Percentiles rank a stretch among this genome's conserved stretches.
Evolutionary conservation across 2,329 filamentous ascomycete genomes (phyloP).

Genomic region (Blastomyces silverae): DNA sequence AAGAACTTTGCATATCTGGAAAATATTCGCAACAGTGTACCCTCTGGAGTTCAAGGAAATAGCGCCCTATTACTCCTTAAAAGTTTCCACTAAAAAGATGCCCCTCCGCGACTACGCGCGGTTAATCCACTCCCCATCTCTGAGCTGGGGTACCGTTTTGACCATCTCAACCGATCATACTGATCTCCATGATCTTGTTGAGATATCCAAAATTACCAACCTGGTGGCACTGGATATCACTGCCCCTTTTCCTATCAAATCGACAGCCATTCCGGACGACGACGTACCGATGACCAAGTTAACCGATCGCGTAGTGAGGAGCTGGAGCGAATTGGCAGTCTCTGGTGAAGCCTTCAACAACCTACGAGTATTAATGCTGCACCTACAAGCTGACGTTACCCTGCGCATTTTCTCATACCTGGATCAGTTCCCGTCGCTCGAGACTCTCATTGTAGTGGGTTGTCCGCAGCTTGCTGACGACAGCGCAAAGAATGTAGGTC

Average conservation of each 20-base stretch:
- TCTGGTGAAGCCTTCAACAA: constrained; percentile 32
- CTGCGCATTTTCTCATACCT: constrained; percentile 32
- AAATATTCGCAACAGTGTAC: constrained; percentile 37
- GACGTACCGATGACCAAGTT: constrained; percentile 23
- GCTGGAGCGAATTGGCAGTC: constrained; percentile 37
- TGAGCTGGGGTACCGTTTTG: constrained; percentile 34
- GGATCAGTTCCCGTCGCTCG: constrained; percentile 32
- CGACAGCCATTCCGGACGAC: constrained; percentile 13
- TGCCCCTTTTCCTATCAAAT: constrained; percentile 21
- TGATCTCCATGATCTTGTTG: constrained; percentile 33
- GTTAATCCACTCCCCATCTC: constrained; percentile 29
- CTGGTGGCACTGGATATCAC: constrained; percentile 37
- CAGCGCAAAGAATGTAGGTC: constrained; percentile 21
- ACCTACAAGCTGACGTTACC: constrained; percentile 31
- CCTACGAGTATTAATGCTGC: constrained; percentile 35
- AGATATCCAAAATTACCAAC: constrained; percentile 36
- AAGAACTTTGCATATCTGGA: constrained; percentile 41
- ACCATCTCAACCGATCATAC: constrained; percentile 31
- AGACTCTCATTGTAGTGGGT: constrained; percentile 31
- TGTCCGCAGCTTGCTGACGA: constrained; percentile 29
- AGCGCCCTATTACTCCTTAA: constrained; percentile 29
- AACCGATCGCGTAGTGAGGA: constrained; percentile 37
- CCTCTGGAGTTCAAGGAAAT: constrained; percentile 31
- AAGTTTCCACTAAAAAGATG: constrained; percentile 28
- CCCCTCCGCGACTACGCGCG: constrained; percentile 33